Percentiles rank a stretch among this genome's conserved stretches.
phyloP scores from a whole-genome alignment of 2,329 filamentous ascomycete genomes.

The Pseudohalonectria lignicola region DNA sequence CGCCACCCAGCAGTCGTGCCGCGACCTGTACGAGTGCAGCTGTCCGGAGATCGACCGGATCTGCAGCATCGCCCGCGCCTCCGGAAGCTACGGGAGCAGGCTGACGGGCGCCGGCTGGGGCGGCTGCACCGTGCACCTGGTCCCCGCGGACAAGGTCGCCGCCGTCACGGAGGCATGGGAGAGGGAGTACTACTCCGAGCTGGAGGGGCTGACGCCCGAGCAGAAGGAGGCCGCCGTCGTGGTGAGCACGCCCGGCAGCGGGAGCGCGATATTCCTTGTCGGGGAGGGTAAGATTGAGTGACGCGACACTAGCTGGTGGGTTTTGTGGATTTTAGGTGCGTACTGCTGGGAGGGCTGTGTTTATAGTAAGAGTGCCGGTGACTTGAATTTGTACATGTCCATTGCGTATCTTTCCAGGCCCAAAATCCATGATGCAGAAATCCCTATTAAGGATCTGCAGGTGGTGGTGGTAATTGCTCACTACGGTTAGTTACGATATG shows the following conservation, averaged over 20 bases:
- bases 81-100: conserved; percentile 74
- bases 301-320: no score
- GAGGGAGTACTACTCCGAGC: conserved; percentile 70
- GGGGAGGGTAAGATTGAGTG: conserved; percentile 12
- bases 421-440: no score
- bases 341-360: no score
- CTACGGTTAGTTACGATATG: no score
- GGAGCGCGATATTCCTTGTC: conserved; percentile 44
- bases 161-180: conserved; percentile 68
- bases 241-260: conserved; percentile 76
- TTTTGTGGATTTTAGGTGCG: no score
- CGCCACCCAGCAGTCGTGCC: conserved; percentile 77
- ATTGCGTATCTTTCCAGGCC: no score
- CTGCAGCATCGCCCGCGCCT: conserved; percentile 65
- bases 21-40: conserved; percentile 82
- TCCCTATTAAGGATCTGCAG: no score
- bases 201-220: conserved; percentile 52
- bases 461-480: no score
- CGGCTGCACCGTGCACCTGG: conserved; percentile 87
- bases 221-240: conserved; percentile 72
- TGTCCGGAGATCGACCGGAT: conserved; percentile 87
- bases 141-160: conserved; percentile 72
- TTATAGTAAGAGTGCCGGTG: no score
- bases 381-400: no score
- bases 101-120: conserved; percentile 95